These are phyloP conservation scores for Artemisia annua DNA, from an alignment of 129 eudicot genomes.

Conservation along the genomic window DNA sequence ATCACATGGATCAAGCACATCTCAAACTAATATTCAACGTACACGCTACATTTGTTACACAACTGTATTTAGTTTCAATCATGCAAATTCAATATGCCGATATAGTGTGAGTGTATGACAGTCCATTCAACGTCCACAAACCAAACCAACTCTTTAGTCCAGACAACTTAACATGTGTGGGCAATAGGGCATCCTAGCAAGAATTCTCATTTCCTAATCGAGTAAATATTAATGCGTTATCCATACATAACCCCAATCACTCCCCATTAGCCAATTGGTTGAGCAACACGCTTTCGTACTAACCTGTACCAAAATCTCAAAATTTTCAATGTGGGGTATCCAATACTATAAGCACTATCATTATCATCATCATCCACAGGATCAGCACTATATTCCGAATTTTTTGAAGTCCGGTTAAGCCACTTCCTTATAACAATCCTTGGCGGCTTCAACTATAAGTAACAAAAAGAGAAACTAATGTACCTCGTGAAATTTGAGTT, in stretches of 20 bases:
- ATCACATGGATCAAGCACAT: too few species aligned
- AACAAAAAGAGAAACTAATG: conserved; percentile 12
- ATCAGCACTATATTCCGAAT: conserved; percentile 70
- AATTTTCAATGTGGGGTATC: background rate
- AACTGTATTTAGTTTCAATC: too few species aligned
- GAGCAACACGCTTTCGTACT: conserved; percentile 4
- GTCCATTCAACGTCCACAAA: background rate
- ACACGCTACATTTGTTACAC: background rate
- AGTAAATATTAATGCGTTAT: background rate
- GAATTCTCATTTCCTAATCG: too few species aligned
- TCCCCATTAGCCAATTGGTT: conserved; percentile 5
- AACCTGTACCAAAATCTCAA: background rate
- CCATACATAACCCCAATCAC: conserved; percentile 14
- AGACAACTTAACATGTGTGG: background rate
- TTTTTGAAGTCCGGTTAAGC: conserved; percentile 52
- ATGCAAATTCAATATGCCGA: too few species aligned
- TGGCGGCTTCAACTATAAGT: conserved; percentile 12
- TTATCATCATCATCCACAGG: conserved; percentile 32
- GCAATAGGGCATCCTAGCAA: too few species aligned
- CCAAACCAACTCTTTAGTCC: background rate
- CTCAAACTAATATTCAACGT: too few species aligned
- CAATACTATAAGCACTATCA: conserved; percentile 17
- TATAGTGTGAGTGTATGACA: background rate
- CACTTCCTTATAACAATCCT: conserved; percentile 68
- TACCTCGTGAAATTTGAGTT: conserved; percentile 25